Evolutionary conservation across 257 asterid genomes (phyloP), one percentile per base, ranked within the genome.

Genomic region (Plantago elongata): DNA sequence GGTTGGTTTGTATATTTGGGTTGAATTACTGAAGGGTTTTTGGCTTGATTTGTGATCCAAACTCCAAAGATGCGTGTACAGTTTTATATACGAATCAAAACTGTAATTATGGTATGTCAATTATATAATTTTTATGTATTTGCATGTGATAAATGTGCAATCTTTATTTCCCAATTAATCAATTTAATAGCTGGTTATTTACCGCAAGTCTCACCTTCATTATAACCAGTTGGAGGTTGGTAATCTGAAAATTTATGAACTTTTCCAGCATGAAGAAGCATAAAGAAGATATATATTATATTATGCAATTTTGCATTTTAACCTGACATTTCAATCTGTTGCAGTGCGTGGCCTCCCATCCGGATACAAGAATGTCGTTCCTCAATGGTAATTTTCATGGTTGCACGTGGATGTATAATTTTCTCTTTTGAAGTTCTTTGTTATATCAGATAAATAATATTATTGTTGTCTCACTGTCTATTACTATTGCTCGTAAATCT

Each of bases 311-410:
- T 40, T 14, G 66, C 48, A 43, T 64, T 60, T 37, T 57, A 13
- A 54, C 57, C 70, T 75, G 42, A 71, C 63, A 45, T 71, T 45
- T 67, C 44, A 60, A 17, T 69, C 51, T 71, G 58, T 74, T 79
- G 80, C 94, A 92, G 99, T 86, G 97, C 64, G 97, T 92, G 74
- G 99, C 99, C 61, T 89, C 96, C 55, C 99, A 92, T 78, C 84
- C 89, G 0, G 89, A 87, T 72, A 92, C 99, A 34, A 83, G 97
- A 82, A 84, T 79, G 90, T 68, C 77, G 62, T 92, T 92, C 82
- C 91, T 92, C 61, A 83, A 83, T 64, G 99, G 99, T 89, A 88
- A 75, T 55, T 72, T 77, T 59, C 61, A 60, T 65, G 15, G 16
- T 37, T 73, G 56, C 50, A 29, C 63, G 50, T 34, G 18, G 49